Evolutionary conservation across 2,329 filamentous ascomycete species (phyloP).

Genomic region (Botrytis hyacinthi): DNA sequence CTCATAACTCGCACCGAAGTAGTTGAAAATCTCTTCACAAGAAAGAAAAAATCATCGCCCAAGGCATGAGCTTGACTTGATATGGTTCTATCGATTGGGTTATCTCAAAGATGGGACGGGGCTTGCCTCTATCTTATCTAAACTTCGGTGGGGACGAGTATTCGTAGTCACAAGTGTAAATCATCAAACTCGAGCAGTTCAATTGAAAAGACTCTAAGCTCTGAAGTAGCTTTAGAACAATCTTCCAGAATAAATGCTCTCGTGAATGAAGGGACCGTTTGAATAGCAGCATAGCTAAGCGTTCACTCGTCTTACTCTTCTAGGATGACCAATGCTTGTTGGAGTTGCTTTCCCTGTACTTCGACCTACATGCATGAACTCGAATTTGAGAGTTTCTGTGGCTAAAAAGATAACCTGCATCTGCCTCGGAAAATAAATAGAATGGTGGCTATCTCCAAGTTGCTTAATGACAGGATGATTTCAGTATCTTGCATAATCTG

Average conservation of each 20-base stretch:
- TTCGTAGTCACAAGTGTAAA: background rate
- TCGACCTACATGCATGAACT: constrained; percentile 22
- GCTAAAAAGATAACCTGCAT: constrained; percentile 7
- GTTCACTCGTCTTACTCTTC: background rate
- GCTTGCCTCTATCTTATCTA: constrained; percentile 4
- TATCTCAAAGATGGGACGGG: constrained; percentile 1
- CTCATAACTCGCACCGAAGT: background rate
- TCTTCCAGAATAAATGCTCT: background rate
- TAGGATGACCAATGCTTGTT: constrained; percentile 8
- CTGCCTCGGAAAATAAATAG: background rate
- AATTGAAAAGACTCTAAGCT: background rate
- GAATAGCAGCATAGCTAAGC: background rate
- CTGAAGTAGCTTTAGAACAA: background rate
- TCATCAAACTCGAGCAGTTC: background rate
- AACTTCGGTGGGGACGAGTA: background rate
- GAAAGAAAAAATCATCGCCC: background rate
- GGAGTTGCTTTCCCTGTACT: constrained; percentile 6
- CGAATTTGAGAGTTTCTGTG: constrained; percentile 10
- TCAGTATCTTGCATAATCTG: background rate
- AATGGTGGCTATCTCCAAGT: background rate
- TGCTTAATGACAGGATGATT: constrained; percentile 9
- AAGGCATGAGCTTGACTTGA: background rate
- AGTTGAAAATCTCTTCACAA: constrained; percentile 3
- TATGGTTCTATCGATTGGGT: background rate
- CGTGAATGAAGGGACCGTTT: background rate